These are phyloP conservation scores for Chaetomium sp. DNA, from an alignment of 2,329 filamentous ascomycete species.

Conservation along the genomic window DNA sequence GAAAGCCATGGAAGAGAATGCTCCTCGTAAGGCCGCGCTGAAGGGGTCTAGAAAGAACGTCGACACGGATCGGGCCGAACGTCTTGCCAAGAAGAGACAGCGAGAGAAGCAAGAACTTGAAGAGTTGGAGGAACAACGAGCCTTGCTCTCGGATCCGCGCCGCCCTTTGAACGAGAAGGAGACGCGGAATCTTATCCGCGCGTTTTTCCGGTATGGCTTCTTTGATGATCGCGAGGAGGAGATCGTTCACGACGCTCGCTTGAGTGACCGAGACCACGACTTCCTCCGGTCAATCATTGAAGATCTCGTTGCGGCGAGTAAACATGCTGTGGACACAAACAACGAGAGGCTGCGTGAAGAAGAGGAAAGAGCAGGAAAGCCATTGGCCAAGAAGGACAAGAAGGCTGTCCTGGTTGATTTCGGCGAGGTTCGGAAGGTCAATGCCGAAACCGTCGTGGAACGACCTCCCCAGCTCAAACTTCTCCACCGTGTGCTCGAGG, in stretches of 20 bases:
- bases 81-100: slow-evolving; percentile 59
- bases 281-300: slow-evolving; percentile 69
- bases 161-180: slow-evolving; percentile 91
- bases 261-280: slow-evolving; percentile 75
- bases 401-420: slow-evolving; percentile 97
- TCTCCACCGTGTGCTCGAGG: slow-evolving; percentile 65
- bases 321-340: slow-evolving; percentile 57
- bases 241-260: slow-evolving; percentile 77
- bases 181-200: slow-evolving; percentile 81
- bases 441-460: slow-evolving; percentile 91
- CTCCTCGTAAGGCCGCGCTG: slow-evolving; percentile 66
- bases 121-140: slow-evolving; percentile 66
- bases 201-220: slow-evolving; percentile 84
- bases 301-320: slow-evolving; percentile 59
- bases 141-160: slow-evolving; percentile 71
- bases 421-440: slow-evolving; percentile 86
- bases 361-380: slow-evolving; percentile 75
- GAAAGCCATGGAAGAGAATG: slow-evolving; percentile 75
- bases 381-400: slow-evolving; percentile 90
- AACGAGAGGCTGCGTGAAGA: slow-evolving; percentile 69
- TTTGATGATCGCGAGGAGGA: slow-evolving; percentile 85
- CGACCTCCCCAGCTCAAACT: slow-evolving; percentile 84
- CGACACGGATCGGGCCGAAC: slow-evolving; percentile 57
- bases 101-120: slow-evolving; percentile 62
- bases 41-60: slow-evolving; percentile 46